Evolutionary conservation across 805 yeast species (phyloP).

Genomic region (Nakazawaea peltata): DNA sequence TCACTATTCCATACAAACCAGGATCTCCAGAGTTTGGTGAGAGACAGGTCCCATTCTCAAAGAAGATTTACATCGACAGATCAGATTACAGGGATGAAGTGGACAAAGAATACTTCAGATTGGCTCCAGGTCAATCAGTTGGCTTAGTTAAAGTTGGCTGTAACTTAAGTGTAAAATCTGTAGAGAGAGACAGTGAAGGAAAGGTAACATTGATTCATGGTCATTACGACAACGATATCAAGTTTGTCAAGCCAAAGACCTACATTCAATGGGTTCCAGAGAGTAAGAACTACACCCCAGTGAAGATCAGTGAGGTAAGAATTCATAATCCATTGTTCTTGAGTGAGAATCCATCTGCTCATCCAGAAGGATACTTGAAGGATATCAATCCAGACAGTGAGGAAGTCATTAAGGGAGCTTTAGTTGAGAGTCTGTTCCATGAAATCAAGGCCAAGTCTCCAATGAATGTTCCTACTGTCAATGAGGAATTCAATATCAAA

Average conservation of each 20-base stretch:
- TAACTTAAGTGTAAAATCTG: slow-evolving; percentile 63
- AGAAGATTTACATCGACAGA: slow-evolving; percentile 76
- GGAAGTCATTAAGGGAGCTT: slow-evolving; percentile 51
- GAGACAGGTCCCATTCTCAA: slow-evolving; percentile 67
- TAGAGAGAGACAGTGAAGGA: slow-evolving; percentile 58
- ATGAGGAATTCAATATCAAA: slow-evolving; percentile 59
- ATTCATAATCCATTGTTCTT: slow-evolving; percentile 82
- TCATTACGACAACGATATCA: slow-evolving; percentile 56
- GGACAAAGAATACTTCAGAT: slow-evolving; percentile 75
- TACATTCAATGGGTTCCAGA: slow-evolving; percentile 95
- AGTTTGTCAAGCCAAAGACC: slow-evolving; percentile 80
- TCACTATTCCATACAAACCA: slow-evolving; percentile 84
- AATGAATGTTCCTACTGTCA: slow-evolving; percentile 54
- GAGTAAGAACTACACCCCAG: slow-evolving; percentile 48
- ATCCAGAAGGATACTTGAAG: slow-evolving; percentile 81
- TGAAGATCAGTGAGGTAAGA: slow-evolving; percentile 67
- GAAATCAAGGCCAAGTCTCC: slow-evolving; percentile 69
- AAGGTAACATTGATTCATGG: slow-evolving; percentile 65
- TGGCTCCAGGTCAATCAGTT: slow-evolving; percentile 91
- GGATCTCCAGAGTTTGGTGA: slow-evolving; percentile 73
- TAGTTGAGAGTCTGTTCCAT: slow-evolving; percentile 71
- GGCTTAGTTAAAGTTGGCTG: slow-evolving; percentile 90
- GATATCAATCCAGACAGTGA: slow-evolving; percentile 82
- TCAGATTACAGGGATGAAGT: slow-evolving; percentile 72
- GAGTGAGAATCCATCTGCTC: slow-evolving; percentile 82